Base-by-base conservation (phyloP, 352 stramenopile genomes). In the Pythium grandisporangium region DNA sequence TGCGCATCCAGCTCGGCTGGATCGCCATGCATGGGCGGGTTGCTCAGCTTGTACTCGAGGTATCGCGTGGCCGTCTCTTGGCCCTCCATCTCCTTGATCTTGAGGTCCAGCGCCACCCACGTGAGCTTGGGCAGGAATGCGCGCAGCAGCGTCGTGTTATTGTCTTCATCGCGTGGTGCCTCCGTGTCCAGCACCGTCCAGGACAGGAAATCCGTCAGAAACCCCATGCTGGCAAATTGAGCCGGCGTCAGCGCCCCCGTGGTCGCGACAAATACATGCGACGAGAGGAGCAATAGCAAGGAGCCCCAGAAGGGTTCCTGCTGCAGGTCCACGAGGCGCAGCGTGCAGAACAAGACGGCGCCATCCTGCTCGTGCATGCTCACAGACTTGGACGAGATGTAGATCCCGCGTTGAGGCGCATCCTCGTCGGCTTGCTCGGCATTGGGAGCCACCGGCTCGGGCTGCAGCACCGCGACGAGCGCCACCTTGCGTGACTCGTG, bases 31-130 rank as follows among this genome's bases (percentile, higher is more conserved):
- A 50, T 52, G 4, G 66, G 55, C 16, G 62, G 61, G 29, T 55
- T 66, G 19, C 53, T 48, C 42, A 88, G 53, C 37, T 77, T 66
- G 35, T 74, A 55, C 45, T 85, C 74, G n/a, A 88, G 80, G 54
- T 85, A 88, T 38, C 64, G 68, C 19, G 54, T 58, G 13, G 71
- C 54, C 12, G 69, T 77, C 40, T 88, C 69, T 36, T 58, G 64
- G 37, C 74, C 74, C 40, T 74, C 55, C 71, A 88, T 82, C 45
- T 88, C 71, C 52, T 88, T 85, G 42, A 81, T 64, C 55, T 88
- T 85, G 42, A 88, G 66, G 46, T 85, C 74, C 38, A 88, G 42
- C 1, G 74, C 74, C 8, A 61, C 69, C 74, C 74, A 88, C 35
- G 74, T 85, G 33, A 84, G 60, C 27, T 42, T 54, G 16, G 74